Conservation (phyloP, 768 basidiomycete species). For the Psilocybe azurescens region DNA sequence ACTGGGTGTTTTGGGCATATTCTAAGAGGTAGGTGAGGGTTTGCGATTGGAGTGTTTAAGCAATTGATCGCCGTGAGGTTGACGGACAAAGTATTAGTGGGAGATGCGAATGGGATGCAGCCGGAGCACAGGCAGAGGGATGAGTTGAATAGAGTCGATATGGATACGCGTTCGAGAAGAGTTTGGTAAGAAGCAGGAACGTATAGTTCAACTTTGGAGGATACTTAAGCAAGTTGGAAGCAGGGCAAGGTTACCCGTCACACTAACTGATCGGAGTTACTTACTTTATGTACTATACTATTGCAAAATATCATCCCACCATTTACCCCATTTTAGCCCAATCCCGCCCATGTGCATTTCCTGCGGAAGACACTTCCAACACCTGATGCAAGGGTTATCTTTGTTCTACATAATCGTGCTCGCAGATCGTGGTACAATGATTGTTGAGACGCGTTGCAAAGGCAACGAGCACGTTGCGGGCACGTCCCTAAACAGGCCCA, state of each 20-base stretch:
- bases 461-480: constrained; percentile 1
- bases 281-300: constrained; percentile 1
- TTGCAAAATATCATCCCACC: constrained; percentile 9
- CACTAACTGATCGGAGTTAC: constrained; percentile 19
- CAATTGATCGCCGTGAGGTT: background rate
- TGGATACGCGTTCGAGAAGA: constrained; percentile 6
- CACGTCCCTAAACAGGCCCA: background rate
- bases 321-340: background rate
- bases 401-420: background rate
- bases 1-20: constrained; percentile 72
- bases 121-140: background rate
- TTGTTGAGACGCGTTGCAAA: background rate
- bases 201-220: background rate
- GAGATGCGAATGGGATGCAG: background rate
- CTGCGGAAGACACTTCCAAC: background rate
- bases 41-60: background rate
- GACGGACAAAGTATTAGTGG: background rate
- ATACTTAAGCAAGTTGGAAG: constrained; percentile 6
- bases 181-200: constrained; percentile 4
- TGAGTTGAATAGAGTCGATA: background rate
- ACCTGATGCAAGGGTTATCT: background rate
- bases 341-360: background rate
- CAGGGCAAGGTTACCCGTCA: constrained; percentile 8
- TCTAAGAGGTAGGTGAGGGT: constrained; percentile 1
- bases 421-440: background rate